Evolutionary conservation across 768 basidiomycete species (phyloP), one percentile per base, ranked within the genome.

Genomic region (Tulasnella sp.): DNA sequence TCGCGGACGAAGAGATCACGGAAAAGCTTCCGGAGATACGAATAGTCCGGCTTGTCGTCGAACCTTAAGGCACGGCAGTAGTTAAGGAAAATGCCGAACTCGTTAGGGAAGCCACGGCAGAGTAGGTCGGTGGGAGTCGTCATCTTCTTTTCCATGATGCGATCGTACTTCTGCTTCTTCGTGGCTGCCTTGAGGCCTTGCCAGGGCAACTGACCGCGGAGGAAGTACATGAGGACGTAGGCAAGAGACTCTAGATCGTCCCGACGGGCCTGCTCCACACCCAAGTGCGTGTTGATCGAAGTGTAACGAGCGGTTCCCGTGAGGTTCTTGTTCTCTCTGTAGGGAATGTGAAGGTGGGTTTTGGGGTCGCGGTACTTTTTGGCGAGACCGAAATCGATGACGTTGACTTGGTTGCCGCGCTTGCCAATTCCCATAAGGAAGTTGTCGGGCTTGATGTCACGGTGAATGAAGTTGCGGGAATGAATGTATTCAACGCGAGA

Each of bases 111-210:
- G n/a, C 90, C 92, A 63, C 94, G 92, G 76, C 94, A 98, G 27
- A 99, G 82, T 58, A 94, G 77, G 69, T 98, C 92, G 49, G 89
- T 93, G 12, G 92, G 89, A 0, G 92, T 96, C 35, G 96, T 97
- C 92, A 99, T 98, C 82, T 99, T 99, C 82, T 99, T 99, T 75
- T 99, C 96, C 96, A 99, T 99, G 75, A 99, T 99, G 60, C 96
- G 85, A 72, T 98, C 96, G 71, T 98, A 98, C 76, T 99, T 99
- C 78, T 99, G 96, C 81, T 99, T 99, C 89, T 99, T 99, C 59
- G 96, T 99, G 37, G 94, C 94, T 59, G 96, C 96, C 76, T 99
- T 99, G 69, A 99, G 81, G 59, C 96, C 96, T 71, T 99, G 96
- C 94, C 94, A 99, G 31, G 94, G 94, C 41, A 99, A 81, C 57